Evolutionary conservation across 768 basidiomycete genomes (phyloP).

Genomic region (Trametes cinnabarina): DNA sequence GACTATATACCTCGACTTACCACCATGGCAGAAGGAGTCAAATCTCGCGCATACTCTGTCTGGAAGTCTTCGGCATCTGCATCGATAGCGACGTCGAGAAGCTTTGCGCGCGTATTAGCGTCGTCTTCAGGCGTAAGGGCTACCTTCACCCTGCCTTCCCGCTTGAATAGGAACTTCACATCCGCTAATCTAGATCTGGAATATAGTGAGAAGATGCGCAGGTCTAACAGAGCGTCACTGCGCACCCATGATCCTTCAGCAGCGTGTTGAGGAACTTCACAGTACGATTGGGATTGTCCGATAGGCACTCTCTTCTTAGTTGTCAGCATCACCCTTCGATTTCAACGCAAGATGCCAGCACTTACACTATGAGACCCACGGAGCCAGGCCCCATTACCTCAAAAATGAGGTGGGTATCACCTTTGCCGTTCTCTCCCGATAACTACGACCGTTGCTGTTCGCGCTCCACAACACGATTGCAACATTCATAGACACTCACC

Average conservation of each 20-base stretch:
- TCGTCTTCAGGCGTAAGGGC: slow-evolving; percentile 35
- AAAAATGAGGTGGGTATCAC: slow-evolving; percentile 49
- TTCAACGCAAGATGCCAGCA: background rate
- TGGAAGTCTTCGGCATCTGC: slow-evolving; percentile 48
- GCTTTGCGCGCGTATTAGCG: slow-evolving; percentile 30
- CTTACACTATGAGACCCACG: slow-evolving; percentile 66
- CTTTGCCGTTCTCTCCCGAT: slow-evolving; percentile 47
- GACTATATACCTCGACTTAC: background rate
- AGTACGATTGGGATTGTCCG: slow-evolving; percentile 66
- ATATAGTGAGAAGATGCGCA: background rate
- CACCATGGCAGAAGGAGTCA: slow-evolving; percentile 34
- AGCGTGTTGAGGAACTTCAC: slow-evolving; percentile 54
- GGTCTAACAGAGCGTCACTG: slow-evolving; percentile 8
- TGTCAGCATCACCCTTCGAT: slow-evolving; percentile 21
- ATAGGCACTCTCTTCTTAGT: slow-evolving; percentile 51
- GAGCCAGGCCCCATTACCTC: slow-evolving; percentile 59
- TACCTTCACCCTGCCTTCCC: slow-evolving; percentile 52
- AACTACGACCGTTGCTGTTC: slow-evolving; percentile 34
- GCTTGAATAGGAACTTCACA: slow-evolving; percentile 63
- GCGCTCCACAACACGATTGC: too few species aligned
- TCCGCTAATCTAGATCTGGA: slow-evolving; percentile 62
- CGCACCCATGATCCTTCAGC: slow-evolving; percentile 46
- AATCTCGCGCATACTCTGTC: slow-evolving; percentile 29
- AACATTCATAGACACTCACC: slow-evolving; percentile 38
- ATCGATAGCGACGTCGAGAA: slow-evolving; percentile 42